Base-by-base conservation (phyloP, 2,329 filamentous ascomycete species). In the Diaporthe sp. region DNA sequence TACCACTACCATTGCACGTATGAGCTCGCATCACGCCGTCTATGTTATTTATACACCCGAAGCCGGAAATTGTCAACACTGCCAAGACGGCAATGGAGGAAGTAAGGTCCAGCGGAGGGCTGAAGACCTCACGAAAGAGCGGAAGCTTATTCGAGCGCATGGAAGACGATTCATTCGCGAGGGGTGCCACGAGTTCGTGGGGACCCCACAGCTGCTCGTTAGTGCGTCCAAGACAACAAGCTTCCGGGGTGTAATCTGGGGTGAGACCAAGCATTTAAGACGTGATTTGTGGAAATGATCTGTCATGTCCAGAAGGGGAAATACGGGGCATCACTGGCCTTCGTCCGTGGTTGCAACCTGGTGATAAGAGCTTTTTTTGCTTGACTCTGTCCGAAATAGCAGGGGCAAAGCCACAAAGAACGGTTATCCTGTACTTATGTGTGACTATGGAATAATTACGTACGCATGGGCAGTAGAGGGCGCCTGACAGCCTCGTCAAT, bases 201-300 rank as follows among this genome's bases (percentile, higher is more conserved):
- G 28, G 53, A 6, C 42, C 31, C 57, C 42, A 63, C 71, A 28
- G 47, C 57, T 42, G 42, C 44, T 28, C 34, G 44, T 42, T 68
- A 68, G 63, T 25, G 63, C 63, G 31, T 13, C 57, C 31, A 53
- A n/a, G 20, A 25, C 37, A n/a, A 10, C 57, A 53, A 28, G 71
- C 37, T 37, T 53, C 44, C 22, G 57, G 71, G 71, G 34, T 37
- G 44, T 22, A 39, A n/a, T 60, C n/a, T 13, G 28, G 72, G 28
- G 55, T 10, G 17, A 68, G 17, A 42, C 25, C 39, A 17, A 44
- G 39, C 37, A 13, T 60, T 31, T 39, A 44, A 25, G 20, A 34
- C 39, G 31, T 60, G 70, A 75, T 75, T 68, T 75, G 74, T 75
- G 74, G 74, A 75, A 73, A n/a, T 53, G n/a, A 28, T 37, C 31